Conservation (phyloP, 495 filamentous ascomycete species). For the Venustampulla echinocandica region DNA sequence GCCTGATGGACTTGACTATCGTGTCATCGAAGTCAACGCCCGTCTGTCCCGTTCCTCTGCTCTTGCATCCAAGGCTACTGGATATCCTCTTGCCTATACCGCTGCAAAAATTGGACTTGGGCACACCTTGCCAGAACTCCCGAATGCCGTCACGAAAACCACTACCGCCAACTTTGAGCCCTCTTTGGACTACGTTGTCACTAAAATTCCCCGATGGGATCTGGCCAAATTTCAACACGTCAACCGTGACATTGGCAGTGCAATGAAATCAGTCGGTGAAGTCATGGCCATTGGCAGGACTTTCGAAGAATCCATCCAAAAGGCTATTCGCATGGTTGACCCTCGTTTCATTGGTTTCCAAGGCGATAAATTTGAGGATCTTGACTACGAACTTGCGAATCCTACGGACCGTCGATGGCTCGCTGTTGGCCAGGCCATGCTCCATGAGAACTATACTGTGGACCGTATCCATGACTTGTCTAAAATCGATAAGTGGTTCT, state of each 20-base stretch:
- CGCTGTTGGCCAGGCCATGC: slow-evolving; percentile 94
- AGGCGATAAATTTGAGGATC: slow-evolving; percentile 85
- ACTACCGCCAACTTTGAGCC: slow-evolving; percentile 99
- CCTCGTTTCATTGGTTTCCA: slow-evolving; percentile 88
- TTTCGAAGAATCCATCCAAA: slow-evolving; percentile 98
- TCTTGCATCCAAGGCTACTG: slow-evolving; percentile 93
- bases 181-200: slow-evolving; percentile 93
- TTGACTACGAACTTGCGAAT: slow-evolving; percentile 83
- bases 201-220: slow-evolving; percentile 97
- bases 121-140: slow-evolving; percentile 87
- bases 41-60: slow-evolving; percentile 94
- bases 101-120: slow-evolving; percentile 96
- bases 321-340: slow-evolving; percentile 94
- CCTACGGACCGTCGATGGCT: slow-evolving; percentile 94
- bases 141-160: slow-evolving; percentile 95
- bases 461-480: slow-evolving; percentile 85
- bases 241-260: slow-evolving; percentile 90
- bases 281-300: slow-evolving; percentile 98
- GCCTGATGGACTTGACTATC: slow-evolving; percentile 88
- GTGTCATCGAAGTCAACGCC: slow-evolving; percentile 97
- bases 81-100: slow-evolving; percentile 92
- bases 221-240: slow-evolving; percentile 98
- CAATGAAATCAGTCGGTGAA: slow-evolving; percentile 98
- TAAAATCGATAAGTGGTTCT: slow-evolving; percentile 96
- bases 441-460: slow-evolving; percentile 89